phyloP scores from a whole-genome alignment of 257 asterid species.

The Anisodus tanguticus region DNA sequence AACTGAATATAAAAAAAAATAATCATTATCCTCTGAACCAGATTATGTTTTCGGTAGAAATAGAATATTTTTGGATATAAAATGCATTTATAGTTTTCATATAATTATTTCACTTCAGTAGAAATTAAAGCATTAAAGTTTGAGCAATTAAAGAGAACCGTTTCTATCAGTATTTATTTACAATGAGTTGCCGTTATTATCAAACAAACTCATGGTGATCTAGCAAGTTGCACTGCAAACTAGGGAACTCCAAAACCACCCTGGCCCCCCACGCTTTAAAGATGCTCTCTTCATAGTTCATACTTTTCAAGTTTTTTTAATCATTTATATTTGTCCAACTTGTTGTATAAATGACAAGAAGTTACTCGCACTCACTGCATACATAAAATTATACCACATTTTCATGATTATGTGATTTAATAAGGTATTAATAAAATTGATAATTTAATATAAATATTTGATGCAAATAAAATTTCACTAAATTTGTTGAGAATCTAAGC shows the following conservation, averaged over 20 bases:
- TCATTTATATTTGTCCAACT: not conserved
- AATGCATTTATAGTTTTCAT: not conserved
- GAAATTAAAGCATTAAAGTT: not conserved
- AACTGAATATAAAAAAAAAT: not conserved
- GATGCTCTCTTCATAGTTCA: not conserved
- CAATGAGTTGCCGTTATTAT: conserved; percentile 16
- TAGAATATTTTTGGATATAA: not conserved
- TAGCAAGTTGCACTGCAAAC: conserved; percentile 14
- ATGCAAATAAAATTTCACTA: no score
- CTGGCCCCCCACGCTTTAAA: not conserved
- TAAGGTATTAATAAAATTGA: no score
- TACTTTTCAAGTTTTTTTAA: not conserved
- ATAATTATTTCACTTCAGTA: not conserved
- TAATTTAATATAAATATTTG: no score
- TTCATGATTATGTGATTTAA: no score
- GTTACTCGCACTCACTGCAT: no score
- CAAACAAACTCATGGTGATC: conserved; percentile 18
- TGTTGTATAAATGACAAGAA: not conserved
- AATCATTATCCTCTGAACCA: not conserved
- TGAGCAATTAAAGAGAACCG: not conserved
- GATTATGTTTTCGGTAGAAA: not conserved
- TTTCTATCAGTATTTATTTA: not conserved
- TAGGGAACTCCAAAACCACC: not conserved
- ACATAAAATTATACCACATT: no score
- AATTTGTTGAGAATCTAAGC: no score